Evolutionary conservation across 148 eudicot genomes (phyloP).

Genomic region (Rhododendron simsii): DNA sequence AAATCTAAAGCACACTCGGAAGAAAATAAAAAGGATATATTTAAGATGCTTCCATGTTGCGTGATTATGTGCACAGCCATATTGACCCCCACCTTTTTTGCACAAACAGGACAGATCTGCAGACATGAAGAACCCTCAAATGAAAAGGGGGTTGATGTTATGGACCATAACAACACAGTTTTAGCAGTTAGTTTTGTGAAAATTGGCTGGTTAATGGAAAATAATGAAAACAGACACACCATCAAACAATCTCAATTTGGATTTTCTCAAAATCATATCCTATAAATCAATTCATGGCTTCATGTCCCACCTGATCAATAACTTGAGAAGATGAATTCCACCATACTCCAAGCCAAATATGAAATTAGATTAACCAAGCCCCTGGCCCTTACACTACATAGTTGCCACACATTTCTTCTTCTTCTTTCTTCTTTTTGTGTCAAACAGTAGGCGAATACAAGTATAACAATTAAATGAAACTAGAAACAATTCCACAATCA

Average conservation of each 20-base stretch:
- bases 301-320: neutral
- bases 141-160: neutral
- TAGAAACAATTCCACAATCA: too few species aligned
- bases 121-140: constrained; percentile 3
- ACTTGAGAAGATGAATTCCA: neutral
- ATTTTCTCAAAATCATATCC: neutral
- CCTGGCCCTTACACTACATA: neutral
- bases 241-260: neutral
- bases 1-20: neutral
- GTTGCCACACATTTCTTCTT: neutral
- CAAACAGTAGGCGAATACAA: too few species aligned
- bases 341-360: neutral
- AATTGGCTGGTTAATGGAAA: neutral
- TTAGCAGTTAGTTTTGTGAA: neutral
- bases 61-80: constrained; percentile 52
- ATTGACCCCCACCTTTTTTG: constrained; percentile 30
- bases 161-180: neutral
- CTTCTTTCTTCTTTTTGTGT: too few species aligned
- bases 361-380: neutral
- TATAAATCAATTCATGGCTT: neutral
- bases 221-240: neutral
- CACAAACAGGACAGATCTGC: constrained; percentile 64
- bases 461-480: too few species aligned
- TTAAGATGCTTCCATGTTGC: constrained; percentile 45
- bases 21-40: constrained; percentile 47